Evolutionary conservation across 176 grass and related monocot genomes (phyloP), one percentile per base, ranked within the genome.

Genomic region (Pharus latifolius): DNA sequence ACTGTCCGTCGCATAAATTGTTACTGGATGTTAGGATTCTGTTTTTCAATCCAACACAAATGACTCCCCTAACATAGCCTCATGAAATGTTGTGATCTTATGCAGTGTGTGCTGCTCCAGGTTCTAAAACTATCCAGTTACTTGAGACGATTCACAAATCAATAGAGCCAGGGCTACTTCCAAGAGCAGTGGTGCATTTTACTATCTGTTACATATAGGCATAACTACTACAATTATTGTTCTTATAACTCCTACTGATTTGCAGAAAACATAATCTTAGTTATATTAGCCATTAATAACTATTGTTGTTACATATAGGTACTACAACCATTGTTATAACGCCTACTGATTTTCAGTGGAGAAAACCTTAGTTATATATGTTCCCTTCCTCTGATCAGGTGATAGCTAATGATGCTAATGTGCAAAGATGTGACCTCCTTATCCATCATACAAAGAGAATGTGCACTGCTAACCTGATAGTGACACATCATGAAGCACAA

Each of bases 401-500:
- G 37, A 77, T 98, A 62, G 89, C 94, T 60, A 98, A 98, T 16
- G 89, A 98, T 56, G 76, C 79, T 41, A 83, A 93, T 81, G 84
- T 81, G 24, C 83, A 92, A 83, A 88, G 94, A 93, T 98, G 94
- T 0, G 86, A 93, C 63, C 77, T 93, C 25, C 89, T 98, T 72
- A 90, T 98, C 78, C 94, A 93, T 65, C 88, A 98, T 60, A 93
- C 89, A 50, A 98, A 98, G 46, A 92, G 94, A 86, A 98, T 91
- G 90, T 85, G 71, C 62, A 93, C 87, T 44, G 57, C 94, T 52
- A 98, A 93, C 61, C 82, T 98, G 69, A 82, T 93, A 63, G 87
- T 98, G 79, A 98, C 94, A 83, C 93, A 93, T 54, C 87, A 98
- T 81, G 81, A 91, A 72, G 94, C 89, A 18, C 89, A 98, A 80